Percentiles rank a stretch among this genome's conserved stretches.
These are phyloP conservation scores for Acanthamoeba castellanii DNA, from an alignment of 208 protist species.

Conservation along the genomic window DNA sequence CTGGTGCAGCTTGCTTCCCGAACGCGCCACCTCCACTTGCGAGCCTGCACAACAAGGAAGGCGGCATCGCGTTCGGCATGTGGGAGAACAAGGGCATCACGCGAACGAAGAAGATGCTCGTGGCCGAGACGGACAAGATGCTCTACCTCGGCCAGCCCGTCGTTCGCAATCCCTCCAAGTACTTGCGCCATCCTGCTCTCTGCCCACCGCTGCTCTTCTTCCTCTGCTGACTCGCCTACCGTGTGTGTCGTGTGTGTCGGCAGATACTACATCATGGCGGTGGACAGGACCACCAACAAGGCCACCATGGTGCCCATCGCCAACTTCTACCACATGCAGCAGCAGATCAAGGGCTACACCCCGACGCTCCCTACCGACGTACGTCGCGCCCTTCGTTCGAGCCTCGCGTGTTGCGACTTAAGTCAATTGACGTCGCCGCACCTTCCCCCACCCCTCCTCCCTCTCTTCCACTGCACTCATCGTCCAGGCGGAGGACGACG, in stretches of 20 bases:
- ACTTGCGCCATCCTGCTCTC: neutral
- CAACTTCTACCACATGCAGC: constrained; percentile 58
- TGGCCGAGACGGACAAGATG: constrained; percentile 60
- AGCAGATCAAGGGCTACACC: constrained; percentile 61
- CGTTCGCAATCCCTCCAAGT: constrained; percentile 15
- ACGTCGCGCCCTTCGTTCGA: neutral
- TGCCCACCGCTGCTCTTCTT: neutral
- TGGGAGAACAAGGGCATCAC: constrained; percentile 15
- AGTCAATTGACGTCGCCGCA: too few relatives aligned
- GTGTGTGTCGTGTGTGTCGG: neutral
- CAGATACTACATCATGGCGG: constrained; percentile 44
- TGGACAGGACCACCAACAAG: constrained; percentile 26
- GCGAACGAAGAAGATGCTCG: constrained; percentile 23
- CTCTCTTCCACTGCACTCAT: neutral
- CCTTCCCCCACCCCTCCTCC: neutral
- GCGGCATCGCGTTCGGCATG: constrained; percentile 3
- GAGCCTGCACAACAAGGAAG: constrained; percentile 12
- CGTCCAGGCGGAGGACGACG: neutral
- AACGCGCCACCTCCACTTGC: neutral
- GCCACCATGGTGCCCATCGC: neutral
- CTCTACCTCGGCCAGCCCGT: constrained; percentile 36
- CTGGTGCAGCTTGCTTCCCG: neutral
- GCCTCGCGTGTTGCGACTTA: too few relatives aligned
- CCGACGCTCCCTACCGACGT: constrained; percentile 23
- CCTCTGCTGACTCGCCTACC: neutral